These are phyloP conservation scores for Plasmodium gaboni DNA, from an alignment of 169 alveolate species.

Conservation along the genomic window DNA sequence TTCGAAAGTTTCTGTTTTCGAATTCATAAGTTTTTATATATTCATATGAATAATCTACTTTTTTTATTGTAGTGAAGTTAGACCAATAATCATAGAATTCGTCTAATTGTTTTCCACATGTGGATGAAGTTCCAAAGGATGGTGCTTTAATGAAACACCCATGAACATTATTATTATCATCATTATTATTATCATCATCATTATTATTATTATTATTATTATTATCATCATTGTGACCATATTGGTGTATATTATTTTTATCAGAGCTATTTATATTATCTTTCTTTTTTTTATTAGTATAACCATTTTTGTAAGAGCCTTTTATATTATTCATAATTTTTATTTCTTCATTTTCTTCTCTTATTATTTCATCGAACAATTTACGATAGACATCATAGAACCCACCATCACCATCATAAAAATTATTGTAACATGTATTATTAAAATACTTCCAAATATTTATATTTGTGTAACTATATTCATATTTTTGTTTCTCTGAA, in stretches of 20 bases:
- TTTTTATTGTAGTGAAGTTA: slow-evolving; percentile 82
- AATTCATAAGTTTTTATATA: slow-evolving; percentile 19
- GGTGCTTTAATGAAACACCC: slow-evolving; percentile 36
- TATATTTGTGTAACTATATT: slow-evolving; percentile 75
- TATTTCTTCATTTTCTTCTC: slow-evolving; percentile 78
- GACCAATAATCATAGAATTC: slow-evolving; percentile 89
- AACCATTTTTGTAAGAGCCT: background rate
- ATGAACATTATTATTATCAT: background rate
- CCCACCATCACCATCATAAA: slow-evolving; percentile 83
- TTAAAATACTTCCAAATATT: slow-evolving; percentile 87
- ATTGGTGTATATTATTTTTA: too few relatives aligned
- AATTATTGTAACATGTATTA: slow-evolving; percentile 72
- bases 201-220: too few relatives aligned
- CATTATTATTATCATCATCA: slow-evolving; percentile 20
- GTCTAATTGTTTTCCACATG: slow-evolving; percentile 81
- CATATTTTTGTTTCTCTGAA: background rate
- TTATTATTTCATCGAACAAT: slow-evolving; percentile 84
- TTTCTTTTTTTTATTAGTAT: slow-evolving; percentile 18
- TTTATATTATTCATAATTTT: slow-evolving; percentile 63
- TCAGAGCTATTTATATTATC: background rate
- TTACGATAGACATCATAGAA: slow-evolving; percentile 87
- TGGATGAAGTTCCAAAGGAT: slow-evolving; percentile 84
- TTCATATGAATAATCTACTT: slow-evolving; percentile 76
- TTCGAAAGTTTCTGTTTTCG: slow-evolving; percentile 53
- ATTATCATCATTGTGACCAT: slow-evolving; percentile 27